Conservation (phyloP, 176 grass and related monocot genomes). For the Zea luxurians region DNA sequence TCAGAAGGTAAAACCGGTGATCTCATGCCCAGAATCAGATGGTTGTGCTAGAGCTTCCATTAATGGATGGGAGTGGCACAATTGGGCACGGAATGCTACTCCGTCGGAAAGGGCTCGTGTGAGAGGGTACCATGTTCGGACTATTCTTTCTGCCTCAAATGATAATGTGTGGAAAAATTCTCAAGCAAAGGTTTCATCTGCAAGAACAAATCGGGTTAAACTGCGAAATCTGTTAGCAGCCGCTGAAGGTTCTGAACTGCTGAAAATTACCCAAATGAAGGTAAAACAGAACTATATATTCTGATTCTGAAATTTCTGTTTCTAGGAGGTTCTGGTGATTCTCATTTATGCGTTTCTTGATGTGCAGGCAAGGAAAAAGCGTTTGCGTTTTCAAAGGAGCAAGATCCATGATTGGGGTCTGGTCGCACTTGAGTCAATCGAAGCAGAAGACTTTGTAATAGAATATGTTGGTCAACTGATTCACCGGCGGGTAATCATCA, state of each 20-base stretch:
- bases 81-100: constrained; percentile 78
- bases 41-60: constrained; percentile 84
- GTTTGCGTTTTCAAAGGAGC: constrained; percentile 89
- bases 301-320: constrained; percentile 27
- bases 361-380: constrained; percentile 87
- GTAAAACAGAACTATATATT: constrained; percentile 38
- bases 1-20: constrained; percentile 44
- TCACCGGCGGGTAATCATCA: constrained; percentile 60
- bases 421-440: constrained; percentile 86
- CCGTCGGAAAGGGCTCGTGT: constrained; percentile 71
- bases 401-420: constrained; percentile 99
- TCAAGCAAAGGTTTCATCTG: constrained; percentile 68
- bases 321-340: constrained; percentile 13
- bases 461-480: constrained; percentile 98
- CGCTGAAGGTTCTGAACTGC: constrained; percentile 68
- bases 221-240: constrained; percentile 81
- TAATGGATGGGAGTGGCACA: constrained; percentile 87
- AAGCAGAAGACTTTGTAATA: constrained; percentile 96
- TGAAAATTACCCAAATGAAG: constrained; percentile 88
- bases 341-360: constrained; percentile 28
- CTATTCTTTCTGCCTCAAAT: constrained; percentile 49
- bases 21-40: constrained; percentile 72
- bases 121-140: constrained; percentile 60
- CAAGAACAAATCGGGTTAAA: constrained; percentile 89
- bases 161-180: constrained; percentile 49